Base-by-base conservation (phyloP, 768 basidiomycete genomes). In the Suillus paluster region DNA sequence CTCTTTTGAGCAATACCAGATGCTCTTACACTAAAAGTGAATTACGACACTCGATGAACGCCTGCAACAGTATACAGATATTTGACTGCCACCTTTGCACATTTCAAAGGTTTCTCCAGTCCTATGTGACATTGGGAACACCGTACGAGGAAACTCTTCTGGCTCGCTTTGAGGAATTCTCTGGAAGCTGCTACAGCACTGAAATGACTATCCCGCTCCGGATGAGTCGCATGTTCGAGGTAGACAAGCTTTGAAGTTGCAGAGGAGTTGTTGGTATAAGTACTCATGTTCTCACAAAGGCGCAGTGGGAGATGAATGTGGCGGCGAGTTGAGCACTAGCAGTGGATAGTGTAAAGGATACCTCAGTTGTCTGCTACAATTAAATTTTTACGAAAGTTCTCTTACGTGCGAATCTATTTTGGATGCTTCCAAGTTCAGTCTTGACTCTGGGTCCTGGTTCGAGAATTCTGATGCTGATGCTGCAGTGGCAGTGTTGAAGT, bases 1-100 rank as follows among this genome's bases (percentile, higher is more conserved):
- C 58, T 30, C 67, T 46, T 65, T 65, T 11, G 67, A 68, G 57
- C 64, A 68, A 49, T 64, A 67, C 67, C 66, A 65, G 38, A 65
- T 59, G 17, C 67, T 59, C 25, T 68, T 68, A 48, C 67, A 67
- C 66, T 68, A 36, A 15, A 38, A 34, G 36, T 5, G 19, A 15
- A 9, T 3, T n/a, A n/a, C n/a, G n/a, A n/a, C n/a, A n/a, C n/a
- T n/a, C n/a, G 27, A 33, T 30, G 17, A 48, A 15, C 17, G 11
- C 1, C 21, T 27, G 30, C 23, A 19, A 39, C 19, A 41, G 46
- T 19, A n/a, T n/a, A n/a, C n/a, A n/a, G n/a, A n/a, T n/a, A n/a
- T n/a, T n/a, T n/a, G n/a, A n/a, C n/a, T n/a, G n/a, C n/a, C 45
- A 63, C 63, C 38, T 59, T 64, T 54, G 62, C 27, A 21, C 66